Evolutionary conservation across 2,329 filamentous ascomycete species (phyloP).

Genomic region (Claviceps humidiphila): DNA sequence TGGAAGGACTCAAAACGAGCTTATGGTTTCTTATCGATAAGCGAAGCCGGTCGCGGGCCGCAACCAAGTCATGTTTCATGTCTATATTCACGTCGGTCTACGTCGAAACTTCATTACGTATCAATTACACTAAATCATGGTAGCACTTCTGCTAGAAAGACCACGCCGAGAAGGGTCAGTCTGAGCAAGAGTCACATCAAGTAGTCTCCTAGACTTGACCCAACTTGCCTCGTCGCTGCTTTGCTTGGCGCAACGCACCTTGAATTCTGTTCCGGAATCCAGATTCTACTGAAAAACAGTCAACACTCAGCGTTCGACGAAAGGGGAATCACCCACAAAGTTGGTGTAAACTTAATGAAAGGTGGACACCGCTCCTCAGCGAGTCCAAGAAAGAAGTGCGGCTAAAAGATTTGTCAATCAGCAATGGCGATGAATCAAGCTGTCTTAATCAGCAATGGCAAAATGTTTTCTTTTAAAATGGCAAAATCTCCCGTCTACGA

Average conservation of each 20-base stretch:
- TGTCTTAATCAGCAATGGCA: constrained; percentile 1
- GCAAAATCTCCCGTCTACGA: not conserved
- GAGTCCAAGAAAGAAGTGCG: not conserved
- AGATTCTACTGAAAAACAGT: constrained; percentile 2
- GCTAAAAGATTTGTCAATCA: not conserved
- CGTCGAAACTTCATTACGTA: not conserved
- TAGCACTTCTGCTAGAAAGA: not conserved
- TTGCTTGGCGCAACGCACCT: not conserved
- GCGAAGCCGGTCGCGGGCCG: not conserved
- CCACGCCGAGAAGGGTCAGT: no score
- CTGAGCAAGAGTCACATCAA: not conserved
- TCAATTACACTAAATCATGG: not conserved
- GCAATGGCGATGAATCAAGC: not conserved
- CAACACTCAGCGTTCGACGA: constrained; percentile 1
- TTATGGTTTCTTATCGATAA: constrained; percentile 6
- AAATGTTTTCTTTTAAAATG: not conserved
- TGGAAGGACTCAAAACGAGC: not conserved
- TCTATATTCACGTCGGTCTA: not conserved
- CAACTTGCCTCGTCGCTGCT: not conserved
- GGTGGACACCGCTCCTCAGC: not conserved
- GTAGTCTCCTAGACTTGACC: not conserved
- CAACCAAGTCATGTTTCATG: not conserved
- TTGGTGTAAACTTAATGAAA: not conserved
- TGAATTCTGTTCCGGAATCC: not conserved
- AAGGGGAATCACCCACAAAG: not conserved